Percentiles rank a stretch among this genome's conserved stretches.
phyloP scores from a whole-genome alignment of 2,329 filamentous ascomycete genomes.

The Eutypa lata region DNA sequence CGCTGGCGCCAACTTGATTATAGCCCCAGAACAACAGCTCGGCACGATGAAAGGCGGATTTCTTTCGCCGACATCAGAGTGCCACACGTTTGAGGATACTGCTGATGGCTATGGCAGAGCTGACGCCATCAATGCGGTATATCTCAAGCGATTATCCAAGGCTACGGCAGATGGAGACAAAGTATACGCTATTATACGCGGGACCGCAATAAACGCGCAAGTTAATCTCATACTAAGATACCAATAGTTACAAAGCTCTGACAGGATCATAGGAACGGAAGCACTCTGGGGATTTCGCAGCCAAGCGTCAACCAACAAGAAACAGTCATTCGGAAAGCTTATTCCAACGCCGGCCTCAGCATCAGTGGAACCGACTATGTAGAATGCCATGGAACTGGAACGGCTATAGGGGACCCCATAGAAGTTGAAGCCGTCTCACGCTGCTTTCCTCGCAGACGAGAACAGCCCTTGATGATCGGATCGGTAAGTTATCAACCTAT shows the following conservation, averaged over 20 bases:
- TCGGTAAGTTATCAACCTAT: too few relatives aligned
- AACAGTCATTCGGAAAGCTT: slow-evolving; percentile 27
- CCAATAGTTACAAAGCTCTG: too few relatives aligned
- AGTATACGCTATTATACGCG: slow-evolving; percentile 13
- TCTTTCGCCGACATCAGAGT: slow-evolving; percentile 33
- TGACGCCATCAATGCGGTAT: slow-evolving; percentile 42
- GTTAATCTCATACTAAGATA: too few relatives aligned
- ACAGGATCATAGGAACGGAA: slow-evolving; percentile 37
- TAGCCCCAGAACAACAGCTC: slow-evolving; percentile 16
- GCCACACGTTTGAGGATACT: slow-evolving; percentile 37
- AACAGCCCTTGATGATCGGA: background rate
- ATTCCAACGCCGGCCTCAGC: slow-evolving; percentile 25
- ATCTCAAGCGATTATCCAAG: slow-evolving; percentile 40
- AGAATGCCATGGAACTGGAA: slow-evolving; percentile 13
- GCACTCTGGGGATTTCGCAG: slow-evolving; percentile 41
- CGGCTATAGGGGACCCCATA: slow-evolving; percentile 15
- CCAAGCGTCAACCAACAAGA: slow-evolving; percentile 37
- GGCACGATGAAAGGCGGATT: slow-evolving; percentile 22
- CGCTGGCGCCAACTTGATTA: slow-evolving; percentile 20
- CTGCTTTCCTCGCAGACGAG: background rate
- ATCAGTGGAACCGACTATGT: slow-evolving; percentile 8
- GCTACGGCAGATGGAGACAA: slow-evolving; percentile 31
- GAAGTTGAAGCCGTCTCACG: slow-evolving; percentile 17
- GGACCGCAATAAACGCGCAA: slow-evolving; percentile 15
- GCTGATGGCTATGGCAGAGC: slow-evolving; percentile 52